Base-by-base conservation (phyloP, 192 early-diverging fungal genomes). In the Gamsiella multidivaricata region DNA sequence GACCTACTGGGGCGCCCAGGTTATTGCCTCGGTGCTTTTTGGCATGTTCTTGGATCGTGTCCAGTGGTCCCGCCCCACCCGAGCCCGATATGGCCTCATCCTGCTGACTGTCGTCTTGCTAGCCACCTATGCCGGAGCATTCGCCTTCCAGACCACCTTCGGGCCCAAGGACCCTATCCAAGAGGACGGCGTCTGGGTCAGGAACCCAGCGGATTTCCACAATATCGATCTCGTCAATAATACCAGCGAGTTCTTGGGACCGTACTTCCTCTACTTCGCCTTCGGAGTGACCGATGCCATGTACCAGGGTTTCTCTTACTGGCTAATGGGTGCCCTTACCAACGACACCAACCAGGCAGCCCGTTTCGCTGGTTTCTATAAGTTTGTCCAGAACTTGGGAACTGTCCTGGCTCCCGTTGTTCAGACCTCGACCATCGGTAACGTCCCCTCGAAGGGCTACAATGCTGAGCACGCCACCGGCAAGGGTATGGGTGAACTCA, bases 311-410 rank as follows among this genome's bases (percentile, higher is more conserved):
- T 82, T 65, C 62, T 76, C 81, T 5, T 95, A 96, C 90, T 96
- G 93, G 93, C 67, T 96, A 26, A 89, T 96, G 70, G 95, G 94
- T 25, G 86, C 94, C 33, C 81, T 94, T 54, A 90, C 92, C 25
- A 95, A 95, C 83, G 92, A 96, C 73, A 85, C 87, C 66, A 86
- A 87, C 80, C 76, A 82, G 67, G 85, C 89, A 59, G 85, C 91
- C 34, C 89, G 90, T 46, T 94, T 87, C 70, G 86, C 88, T 58
- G 95, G 73, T 68, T 78, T 78, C 60, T 78, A 78, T 65, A 78
- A 78, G 73, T 78, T 78, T 23, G 39, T 62, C 46, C 73, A 78
- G 59, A 78, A 78, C 65, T 56, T 78, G 52, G 73, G 73, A 22
- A 65, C 51, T 68, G 36, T 78, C 54, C 25, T 78, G n/a, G 73